Evolutionary conservation across 495 filamentous ascomycete species (phyloP), one percentile per base, ranked within the genome.

Genomic region (Pyrenopolyporus hunteri): DNA sequence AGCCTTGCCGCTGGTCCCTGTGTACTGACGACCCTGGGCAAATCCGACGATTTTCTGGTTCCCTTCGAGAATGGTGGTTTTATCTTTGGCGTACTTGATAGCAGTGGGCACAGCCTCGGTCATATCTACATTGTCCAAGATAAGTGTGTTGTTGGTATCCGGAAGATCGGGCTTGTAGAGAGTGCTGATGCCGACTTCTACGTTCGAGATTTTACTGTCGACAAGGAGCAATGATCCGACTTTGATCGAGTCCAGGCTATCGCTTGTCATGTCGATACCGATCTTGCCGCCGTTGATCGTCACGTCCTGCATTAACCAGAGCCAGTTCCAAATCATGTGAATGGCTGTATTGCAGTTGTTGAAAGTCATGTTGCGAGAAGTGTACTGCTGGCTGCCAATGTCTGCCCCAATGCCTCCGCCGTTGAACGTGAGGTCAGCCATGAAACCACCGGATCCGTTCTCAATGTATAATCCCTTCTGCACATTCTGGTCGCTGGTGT

Each of bases 391-490:
- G 75, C 90, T 96, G 46, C 93, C 93, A 10, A 95, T 81, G 79
- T 92, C 93, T 57, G 88, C 87, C 13, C 92, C 91, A 68, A 87
- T 90, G 55, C 83, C 82, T 65, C 93, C 93, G 52, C 93, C 93
- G 65, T 91, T 91, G 82, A 96, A 96, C 39, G 82, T 85, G 22
- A 97, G 78, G 71, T 97, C 92, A 33, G 80, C 81, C 87, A 96
- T 91, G 76, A 92, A 92, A 50, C 92, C 92, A 47, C 90, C 92
- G 17, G 85, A 88, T 39, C 94, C 95, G 66, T 97, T 98, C 72
- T 98, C 94, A 88, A 97, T 97, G 80, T 94, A 97, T 70, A 98
- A 88, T 68, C 93, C 93, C 75, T 90, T 83, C 73, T 97, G 93
- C 66, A 80, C 78, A 74, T 93, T 94, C 33, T 76, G 80, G 10